Percentiles rank a stretch among this genome's conserved stretches.
Conservation (phyloP, 768 basidiomycete genomes). For the Naganishia randhawae region DNA sequence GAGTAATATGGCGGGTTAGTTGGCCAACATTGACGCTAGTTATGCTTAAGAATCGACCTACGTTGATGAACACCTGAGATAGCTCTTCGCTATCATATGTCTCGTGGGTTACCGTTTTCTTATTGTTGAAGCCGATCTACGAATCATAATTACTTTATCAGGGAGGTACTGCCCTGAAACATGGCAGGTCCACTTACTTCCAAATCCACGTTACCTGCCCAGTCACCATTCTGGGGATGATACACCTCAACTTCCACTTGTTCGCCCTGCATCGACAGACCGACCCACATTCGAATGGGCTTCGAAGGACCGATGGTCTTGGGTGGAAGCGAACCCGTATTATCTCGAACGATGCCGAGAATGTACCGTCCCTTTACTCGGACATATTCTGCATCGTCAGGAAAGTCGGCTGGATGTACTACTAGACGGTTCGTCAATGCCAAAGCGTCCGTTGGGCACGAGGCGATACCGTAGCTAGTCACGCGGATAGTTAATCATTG, state of each 20-base stretch:
- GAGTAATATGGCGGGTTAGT: background rate
- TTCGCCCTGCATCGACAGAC: conserved; percentile 74
- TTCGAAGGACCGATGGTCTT: conserved; percentile 73
- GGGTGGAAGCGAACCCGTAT: conserved; percentile 65
- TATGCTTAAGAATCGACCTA: conserved; percentile 29
- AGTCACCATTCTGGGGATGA: conserved; percentile 51
- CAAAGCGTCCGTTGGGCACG: conserved; percentile 63
- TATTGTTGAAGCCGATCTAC: conserved; percentile 52
- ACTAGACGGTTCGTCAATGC: conserved; percentile 78
- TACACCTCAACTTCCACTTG: conserved; percentile 66
- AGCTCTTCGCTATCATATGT: conserved; percentile 88
- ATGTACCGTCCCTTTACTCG: conserved; percentile 68
- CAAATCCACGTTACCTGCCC: conserved; percentile 67
- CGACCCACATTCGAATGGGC: conserved; percentile 83
- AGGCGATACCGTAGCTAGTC: conserved; percentile 53
- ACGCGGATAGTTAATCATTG: background rate
- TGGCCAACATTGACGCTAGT: background rate
- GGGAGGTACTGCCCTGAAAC: background rate
- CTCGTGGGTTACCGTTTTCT: conserved; percentile 54
- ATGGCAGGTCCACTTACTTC: conserved; percentile 55
- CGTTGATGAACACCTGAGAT: conserved; percentile 62
- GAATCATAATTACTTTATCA: background rate
- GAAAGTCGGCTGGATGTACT: conserved; percentile 73
- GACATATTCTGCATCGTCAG: conserved; percentile 64
- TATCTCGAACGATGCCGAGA: conserved; percentile 71